Base-by-base conservation (phyloP, 129 eudicot species). In the Chrysanthemum seticuspe region DNA sequence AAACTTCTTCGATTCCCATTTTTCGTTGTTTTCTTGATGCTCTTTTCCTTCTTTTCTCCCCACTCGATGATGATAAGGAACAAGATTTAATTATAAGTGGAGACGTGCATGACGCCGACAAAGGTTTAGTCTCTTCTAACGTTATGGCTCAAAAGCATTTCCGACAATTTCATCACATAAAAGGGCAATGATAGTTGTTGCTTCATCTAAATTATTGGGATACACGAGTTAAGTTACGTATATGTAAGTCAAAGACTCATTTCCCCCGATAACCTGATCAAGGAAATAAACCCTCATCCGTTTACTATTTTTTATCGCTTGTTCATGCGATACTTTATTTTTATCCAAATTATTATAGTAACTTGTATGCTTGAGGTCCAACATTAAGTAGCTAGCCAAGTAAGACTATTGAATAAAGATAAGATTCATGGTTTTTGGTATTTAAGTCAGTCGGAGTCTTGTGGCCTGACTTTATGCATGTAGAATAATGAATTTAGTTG, bases 91-190 rank as follows among this genome's bases (percentile, higher is more conserved):
- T 25, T 6, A 9, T 19, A 2, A 12, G 44, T 1, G 55, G 21
- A 10, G 67, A 36, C 19, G 23, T 11, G 15, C 3, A 12, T 58
- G 13, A 19, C 16, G 67, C 6, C 4, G 52, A 56, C 1, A 54
- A 52, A 19, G 13, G 31, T 0, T 70, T 13, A 10, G 68, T 47
- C 69, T 70, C 71, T 18, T 49, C 52, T 58, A 74, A 74, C 68
- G 36, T 40, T 13, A 74, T 76, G 4, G 86, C 84, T 11, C 89
- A 85, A 36, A 74, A 63, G 73, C 84, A 85, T 75, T 85, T 85
- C 58, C 76, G 71, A 15, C 85, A 81, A 75, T 23, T 71, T 78
- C 79, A 81, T 65, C 89, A 75, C n/a, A 65, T 78, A 36, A 64
- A 72, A 13, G 78, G 83, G 27, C 76, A 68, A 34, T 79, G 65